Percentiles rank a stretch among this genome's conserved stretches.
Conservation (phyloP, 208 protist species). For the Trypanosoma rangeli region DNA sequence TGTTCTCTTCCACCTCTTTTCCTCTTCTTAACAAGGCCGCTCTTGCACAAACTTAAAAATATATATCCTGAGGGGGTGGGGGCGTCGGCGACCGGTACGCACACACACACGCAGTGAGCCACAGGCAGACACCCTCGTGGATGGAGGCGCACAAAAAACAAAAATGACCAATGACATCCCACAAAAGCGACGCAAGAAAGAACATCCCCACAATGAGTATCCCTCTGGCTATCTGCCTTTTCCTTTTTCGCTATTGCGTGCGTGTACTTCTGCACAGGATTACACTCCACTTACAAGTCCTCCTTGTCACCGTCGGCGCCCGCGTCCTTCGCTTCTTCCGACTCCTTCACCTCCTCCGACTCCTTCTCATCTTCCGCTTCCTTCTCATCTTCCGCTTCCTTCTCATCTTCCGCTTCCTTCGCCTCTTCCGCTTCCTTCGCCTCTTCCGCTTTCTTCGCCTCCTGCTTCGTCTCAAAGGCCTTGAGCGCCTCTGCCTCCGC, state of each 20-base stretch:
- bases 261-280: not conserved
- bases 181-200: too few species aligned
- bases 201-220: too few species aligned
- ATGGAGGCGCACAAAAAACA: too few species aligned
- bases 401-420: constrained; percentile 9
- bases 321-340: constrained; percentile 10
- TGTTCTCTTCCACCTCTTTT: not conserved
- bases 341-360: constrained; percentile 6
- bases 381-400: constrained; percentile 12
- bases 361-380: constrained; percentile 14
- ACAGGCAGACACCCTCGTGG: not conserved
- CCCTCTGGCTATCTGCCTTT: not conserved
- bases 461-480: constrained; percentile 9
- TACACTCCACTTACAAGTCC: constrained; percentile 5
- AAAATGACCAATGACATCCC: too few species aligned
- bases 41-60: too few species aligned
- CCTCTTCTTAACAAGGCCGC: too few species aligned
- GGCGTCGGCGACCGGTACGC: not conserved
- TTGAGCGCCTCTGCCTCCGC: constrained; percentile 26
- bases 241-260: not conserved
- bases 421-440: constrained; percentile 10
- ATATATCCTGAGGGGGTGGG: too few species aligned
- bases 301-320: constrained; percentile 17
- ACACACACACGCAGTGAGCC: not conserved
- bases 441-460: constrained; percentile 1